Conservation (phyloP, 208 protist genomes). For the Acanthamoeba healyi region DNA sequence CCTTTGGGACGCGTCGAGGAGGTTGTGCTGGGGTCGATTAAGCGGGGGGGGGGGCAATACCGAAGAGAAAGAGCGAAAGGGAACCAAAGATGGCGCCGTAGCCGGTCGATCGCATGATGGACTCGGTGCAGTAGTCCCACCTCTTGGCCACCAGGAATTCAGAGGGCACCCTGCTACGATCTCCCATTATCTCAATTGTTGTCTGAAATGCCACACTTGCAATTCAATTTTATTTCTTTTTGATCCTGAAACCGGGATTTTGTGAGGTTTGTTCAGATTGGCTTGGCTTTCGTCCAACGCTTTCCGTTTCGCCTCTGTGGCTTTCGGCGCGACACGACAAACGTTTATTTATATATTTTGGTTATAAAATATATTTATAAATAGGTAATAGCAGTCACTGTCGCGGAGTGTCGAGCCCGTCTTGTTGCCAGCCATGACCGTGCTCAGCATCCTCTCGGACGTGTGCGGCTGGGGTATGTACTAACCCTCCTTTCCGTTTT, state of each 20-base stretch:
- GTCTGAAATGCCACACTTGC: too few relatives aligned
- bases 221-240: too few relatives aligned
- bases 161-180: not conserved
- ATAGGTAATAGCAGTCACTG: too few relatives aligned
- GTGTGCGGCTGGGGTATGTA: not conserved
- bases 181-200: too few relatives aligned
- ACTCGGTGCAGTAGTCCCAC: not conserved
- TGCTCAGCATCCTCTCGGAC: constrained; percentile 21
- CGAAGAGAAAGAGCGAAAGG: constrained; percentile 16
- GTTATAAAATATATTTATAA: too few relatives aligned
- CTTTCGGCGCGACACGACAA: too few relatives aligned
- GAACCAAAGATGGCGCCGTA: not conserved
- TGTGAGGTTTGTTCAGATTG: too few relatives aligned
- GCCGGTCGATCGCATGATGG: not conserved
- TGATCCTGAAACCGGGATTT: too few relatives aligned
- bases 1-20: not conserved
- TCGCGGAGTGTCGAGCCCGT: not conserved
- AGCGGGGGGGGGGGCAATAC: not conserved
- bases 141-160: not conserved
- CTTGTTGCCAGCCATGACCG: not conserved
- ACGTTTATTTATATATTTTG: not conserved
- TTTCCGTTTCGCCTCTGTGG: too few relatives aligned
- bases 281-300: too few relatives aligned
- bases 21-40: not conserved
- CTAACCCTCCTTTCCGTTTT: too few relatives aligned